phyloP scores from a whole-genome alignment of 75 land plant species.

The Sequoiadendron giganteum region DNA sequence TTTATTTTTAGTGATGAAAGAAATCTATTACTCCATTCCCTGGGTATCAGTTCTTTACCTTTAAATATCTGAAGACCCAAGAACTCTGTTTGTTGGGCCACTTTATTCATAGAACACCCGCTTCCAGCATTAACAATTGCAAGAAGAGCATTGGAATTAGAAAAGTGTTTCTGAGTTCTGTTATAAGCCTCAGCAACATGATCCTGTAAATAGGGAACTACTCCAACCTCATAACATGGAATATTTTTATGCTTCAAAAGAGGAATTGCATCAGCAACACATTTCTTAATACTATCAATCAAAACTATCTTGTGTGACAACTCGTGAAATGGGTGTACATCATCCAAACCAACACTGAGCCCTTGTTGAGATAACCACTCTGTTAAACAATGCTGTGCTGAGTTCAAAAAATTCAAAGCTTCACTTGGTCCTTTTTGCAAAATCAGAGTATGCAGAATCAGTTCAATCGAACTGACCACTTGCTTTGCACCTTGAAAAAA shows the following conservation, averaged over 20 bases:
- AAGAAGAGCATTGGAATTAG: constrained; percentile 4
- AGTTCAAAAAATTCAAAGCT: constrained; percentile 53
- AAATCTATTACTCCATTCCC: neutral
- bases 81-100: constrained; percentile 37
- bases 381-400: constrained; percentile 62
- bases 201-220: constrained; percentile 9
- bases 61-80: constrained; percentile 43
- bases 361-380: constrained; percentile 63
- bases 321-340: constrained; percentile 43
- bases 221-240: constrained; percentile 25
- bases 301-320: constrained; percentile 13
- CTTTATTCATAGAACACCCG: constrained; percentile 37
- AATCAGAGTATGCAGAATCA: constrained; percentile 27
- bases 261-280: constrained; percentile 24
- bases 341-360: constrained; percentile 58
- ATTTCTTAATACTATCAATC: constrained; percentile 21
- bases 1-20: neutral
- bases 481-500: constrained; percentile 2
- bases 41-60: constrained; percentile 13
- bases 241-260: constrained; percentile 27
- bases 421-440: constrained; percentile 58
- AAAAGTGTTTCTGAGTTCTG: neutral
- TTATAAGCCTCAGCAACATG: constrained; percentile 1
- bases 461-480: constrained; percentile 11
- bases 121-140: constrained; percentile 41